These are phyloP conservation scores for Tephrocybe rancida DNA, from an alignment of 768 basidiomycete species.

Conservation along the genomic window DNA sequence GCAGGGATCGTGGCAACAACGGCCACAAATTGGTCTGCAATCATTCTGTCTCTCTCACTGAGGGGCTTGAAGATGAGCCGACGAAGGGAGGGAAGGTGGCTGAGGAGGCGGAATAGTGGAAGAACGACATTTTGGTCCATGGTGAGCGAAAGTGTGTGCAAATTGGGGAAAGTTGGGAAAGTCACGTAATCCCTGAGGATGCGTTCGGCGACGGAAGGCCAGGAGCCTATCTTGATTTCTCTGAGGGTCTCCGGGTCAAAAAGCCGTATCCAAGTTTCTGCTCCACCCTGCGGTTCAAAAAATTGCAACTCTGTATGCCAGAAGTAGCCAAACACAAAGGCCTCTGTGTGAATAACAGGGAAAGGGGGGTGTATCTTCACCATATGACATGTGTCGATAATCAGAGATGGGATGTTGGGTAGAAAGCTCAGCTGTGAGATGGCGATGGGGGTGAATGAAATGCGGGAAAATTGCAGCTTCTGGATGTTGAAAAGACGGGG, in stretches of 20 bases:
- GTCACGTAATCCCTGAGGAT: too few relatives aligned
- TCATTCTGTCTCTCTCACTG: too few relatives aligned
- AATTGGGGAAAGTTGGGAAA: too few relatives aligned
- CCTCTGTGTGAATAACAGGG: neutral
- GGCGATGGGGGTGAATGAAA: neutral
- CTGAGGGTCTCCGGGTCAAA: neutral
- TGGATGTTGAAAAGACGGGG: constrained; percentile 1
- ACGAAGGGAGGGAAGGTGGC: too few relatives aligned
- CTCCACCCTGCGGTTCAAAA: neutral
- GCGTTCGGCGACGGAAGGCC: neutral
- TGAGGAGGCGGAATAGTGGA: neutral
- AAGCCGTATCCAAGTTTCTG: neutral
- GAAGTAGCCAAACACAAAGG: neutral
- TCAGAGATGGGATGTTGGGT: neutral
- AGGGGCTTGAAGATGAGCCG: too few relatives aligned
- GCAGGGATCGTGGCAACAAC: neutral
- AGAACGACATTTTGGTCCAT: neutral
- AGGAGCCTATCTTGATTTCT: neutral
- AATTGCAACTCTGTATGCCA: neutral
- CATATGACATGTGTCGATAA: neutral
- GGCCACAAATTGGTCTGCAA: neutral
- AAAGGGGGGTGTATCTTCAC: neutral
- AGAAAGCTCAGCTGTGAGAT: constrained; percentile 1
- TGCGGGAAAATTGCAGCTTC: neutral
- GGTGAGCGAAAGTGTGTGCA: too few relatives aligned